phyloP scores from a whole-genome alignment of 2,329 filamentous ascomycete species.

The Sclerotinia sclerotiorum region DNA sequence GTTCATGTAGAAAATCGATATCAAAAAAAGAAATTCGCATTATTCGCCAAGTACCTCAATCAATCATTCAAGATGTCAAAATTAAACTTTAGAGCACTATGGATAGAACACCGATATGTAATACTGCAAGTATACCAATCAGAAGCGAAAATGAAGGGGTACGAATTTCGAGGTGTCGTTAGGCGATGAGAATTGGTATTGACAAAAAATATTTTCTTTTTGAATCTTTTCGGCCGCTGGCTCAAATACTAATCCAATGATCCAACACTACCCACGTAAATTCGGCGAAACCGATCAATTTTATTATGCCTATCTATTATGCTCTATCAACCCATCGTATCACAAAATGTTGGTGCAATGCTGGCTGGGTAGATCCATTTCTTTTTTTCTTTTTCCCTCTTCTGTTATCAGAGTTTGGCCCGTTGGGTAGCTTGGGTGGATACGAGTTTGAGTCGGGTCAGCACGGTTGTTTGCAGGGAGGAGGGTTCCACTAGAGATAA shows the following conservation, averaged over 20 bases:
- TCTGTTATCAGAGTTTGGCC: conserved; percentile 12
- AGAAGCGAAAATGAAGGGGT: conserved; percentile 16
- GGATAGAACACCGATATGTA: not conserved
- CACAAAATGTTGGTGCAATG: too few species aligned
- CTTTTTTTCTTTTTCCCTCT: not conserved
- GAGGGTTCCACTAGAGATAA: not conserved
- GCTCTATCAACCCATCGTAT: too few species aligned
- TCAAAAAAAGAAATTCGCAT: not conserved
- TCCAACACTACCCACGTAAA: too few species aligned
- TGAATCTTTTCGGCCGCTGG: not conserved
- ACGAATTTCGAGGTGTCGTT: not conserved
- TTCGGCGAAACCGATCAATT: too few species aligned
- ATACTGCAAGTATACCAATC: not conserved
- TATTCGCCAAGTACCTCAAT: not conserved
- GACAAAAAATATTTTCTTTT: not conserved
- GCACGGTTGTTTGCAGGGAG: too few species aligned
- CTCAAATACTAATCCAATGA: not conserved
- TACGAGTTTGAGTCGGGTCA: not conserved
- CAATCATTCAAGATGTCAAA: not conserved
- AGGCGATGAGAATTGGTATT: conserved; percentile 3
- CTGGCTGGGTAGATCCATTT: not conserved
- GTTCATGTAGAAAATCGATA: not conserved
- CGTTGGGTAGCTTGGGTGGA: not conserved
- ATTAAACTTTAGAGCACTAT: too few species aligned
- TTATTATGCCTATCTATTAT: too few species aligned